phyloP scores from a whole-genome alignment of 169 alveolate genomes.

The Cyclospora cayetanensis region DNA sequence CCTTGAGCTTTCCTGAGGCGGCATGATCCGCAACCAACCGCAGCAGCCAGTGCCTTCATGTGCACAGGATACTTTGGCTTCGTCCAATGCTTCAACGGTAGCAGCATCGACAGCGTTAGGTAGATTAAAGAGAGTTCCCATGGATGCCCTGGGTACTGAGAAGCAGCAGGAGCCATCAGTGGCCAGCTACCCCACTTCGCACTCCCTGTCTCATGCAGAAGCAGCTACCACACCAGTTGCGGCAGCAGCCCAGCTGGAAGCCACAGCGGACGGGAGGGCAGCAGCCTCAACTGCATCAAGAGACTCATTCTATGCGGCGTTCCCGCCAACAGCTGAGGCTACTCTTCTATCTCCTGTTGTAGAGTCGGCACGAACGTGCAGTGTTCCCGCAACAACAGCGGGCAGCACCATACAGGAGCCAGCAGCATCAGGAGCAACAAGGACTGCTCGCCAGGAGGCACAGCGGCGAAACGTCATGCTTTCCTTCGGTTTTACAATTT shows the following conservation, averaged over 20 bases:
- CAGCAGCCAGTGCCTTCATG: no score
- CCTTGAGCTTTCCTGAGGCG: no score
- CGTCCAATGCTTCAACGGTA: no score
- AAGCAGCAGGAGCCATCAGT: neutral
- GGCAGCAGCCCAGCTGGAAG: neutral
- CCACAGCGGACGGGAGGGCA: neutral
- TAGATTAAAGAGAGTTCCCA: neutral
- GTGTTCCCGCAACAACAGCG: no score
- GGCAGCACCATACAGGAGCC: no score
- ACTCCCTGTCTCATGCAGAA: neutral
- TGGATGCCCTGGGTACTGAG: neutral
- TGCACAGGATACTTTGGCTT: no score
- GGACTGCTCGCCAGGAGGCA: neutral
- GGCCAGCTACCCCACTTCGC: neutral
- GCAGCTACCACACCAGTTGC: neutral
- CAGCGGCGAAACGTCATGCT: neutral
- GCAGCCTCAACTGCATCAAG: neutral
- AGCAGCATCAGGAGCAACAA: neutral
- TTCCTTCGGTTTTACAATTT: neutral
- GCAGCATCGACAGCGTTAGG: constrained; percentile 8
- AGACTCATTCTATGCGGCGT: no score
- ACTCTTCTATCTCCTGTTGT: no score
- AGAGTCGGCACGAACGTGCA: no score
- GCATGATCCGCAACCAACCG: no score
- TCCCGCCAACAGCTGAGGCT: no score